A percentile compares a stretch with the other conserved stretches of the same genome.
These are phyloP conservation scores for Arthrobotrys conoides DNA, from an alignment of 2,329 filamentous ascomycete species.

Conservation along the genomic window DNA sequence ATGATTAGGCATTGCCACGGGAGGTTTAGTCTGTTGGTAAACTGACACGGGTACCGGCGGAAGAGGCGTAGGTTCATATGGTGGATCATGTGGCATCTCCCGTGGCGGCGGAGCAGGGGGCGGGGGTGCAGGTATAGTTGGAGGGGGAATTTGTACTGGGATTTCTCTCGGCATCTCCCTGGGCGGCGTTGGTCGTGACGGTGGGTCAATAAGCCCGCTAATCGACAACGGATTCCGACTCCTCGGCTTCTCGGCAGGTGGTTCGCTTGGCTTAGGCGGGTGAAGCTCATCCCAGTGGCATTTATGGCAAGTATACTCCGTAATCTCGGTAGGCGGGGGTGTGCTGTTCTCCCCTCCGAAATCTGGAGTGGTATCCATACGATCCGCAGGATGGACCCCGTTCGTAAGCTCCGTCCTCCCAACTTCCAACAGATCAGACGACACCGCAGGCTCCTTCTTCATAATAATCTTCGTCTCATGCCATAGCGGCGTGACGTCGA, in stretches of 20 bases:
- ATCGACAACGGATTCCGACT: constrained; percentile 55
- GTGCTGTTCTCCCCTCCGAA: constrained; percentile 41
- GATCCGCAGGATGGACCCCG: constrained; percentile 46
- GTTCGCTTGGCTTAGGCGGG: constrained; percentile 54
- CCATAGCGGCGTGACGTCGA: constrained; percentile 64
- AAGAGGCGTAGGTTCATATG: constrained; percentile 61
- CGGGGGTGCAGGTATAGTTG: constrained; percentile 47
- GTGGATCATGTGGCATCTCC: constrained; percentile 61
- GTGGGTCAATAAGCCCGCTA: constrained; percentile 55
- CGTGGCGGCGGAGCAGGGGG: constrained; percentile 48
- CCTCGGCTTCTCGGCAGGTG: constrained; percentile 50
- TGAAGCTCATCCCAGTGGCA: constrained; percentile 62
- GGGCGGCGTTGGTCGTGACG: constrained; percentile 37
- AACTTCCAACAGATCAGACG: constrained; percentile 46
- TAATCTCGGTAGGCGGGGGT: constrained; percentile 59
- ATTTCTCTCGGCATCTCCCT: constrained; percentile 53
- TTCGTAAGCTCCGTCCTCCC: constrained; percentile 42
- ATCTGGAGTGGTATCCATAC: constrained; percentile 54
- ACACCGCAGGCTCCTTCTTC: constrained; percentile 54
- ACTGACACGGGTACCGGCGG: constrained; percentile 32
- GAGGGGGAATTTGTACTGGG: constrained; percentile 41
- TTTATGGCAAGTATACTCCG: constrained; percentile 62
- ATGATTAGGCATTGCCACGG: constrained; percentile 54
- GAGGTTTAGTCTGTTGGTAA: constrained; percentile 24
- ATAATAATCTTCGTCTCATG: constrained; percentile 62